phyloP scores from a whole-genome alignment of 1,284 basidiomycete genomes.

The Cutaneotrichosporon mucoides region DNA sequence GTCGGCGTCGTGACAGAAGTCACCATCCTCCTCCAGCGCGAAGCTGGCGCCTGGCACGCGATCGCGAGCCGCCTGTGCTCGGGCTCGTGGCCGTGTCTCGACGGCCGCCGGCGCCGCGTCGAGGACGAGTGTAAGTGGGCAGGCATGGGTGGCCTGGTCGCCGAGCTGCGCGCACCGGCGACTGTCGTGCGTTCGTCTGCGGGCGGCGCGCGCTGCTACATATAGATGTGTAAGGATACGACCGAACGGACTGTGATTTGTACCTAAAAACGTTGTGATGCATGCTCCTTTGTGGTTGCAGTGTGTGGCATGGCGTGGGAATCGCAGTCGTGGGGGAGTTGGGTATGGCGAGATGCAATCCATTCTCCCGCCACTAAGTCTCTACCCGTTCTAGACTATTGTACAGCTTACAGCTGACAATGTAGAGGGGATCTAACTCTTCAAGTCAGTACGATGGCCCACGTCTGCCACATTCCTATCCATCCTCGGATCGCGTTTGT shows the following conservation, averaged over 20 bases:
- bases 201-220: not conserved
- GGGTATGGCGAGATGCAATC: no score
- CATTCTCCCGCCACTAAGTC: no score
- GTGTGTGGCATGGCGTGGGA: not conserved
- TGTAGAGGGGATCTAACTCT: no score
- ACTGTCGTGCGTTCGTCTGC: not conserved
- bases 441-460: no score
- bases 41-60: constrained; percentile 29
- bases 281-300: not conserved
- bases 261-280: not conserved
- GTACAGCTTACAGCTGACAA: no score
- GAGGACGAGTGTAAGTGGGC: constrained; percentile 28
- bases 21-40: constrained; percentile 26
- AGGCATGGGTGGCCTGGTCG: constrained; percentile 20
- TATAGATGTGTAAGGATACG: not conserved
- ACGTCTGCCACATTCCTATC: no score
- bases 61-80: constrained; percentile 27
- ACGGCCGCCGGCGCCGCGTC: constrained; percentile 16
- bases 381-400: no score
- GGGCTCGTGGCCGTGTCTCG: constrained; percentile 23
- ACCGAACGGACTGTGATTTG: not conserved
- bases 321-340: not conserved
- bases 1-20: constrained; percentile 17
- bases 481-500: no score
- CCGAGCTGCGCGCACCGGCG: constrained; percentile 13